phyloP scores from a whole-genome alignment of 768 basidiomycete species.

The Termitomyces sp. region DNA sequence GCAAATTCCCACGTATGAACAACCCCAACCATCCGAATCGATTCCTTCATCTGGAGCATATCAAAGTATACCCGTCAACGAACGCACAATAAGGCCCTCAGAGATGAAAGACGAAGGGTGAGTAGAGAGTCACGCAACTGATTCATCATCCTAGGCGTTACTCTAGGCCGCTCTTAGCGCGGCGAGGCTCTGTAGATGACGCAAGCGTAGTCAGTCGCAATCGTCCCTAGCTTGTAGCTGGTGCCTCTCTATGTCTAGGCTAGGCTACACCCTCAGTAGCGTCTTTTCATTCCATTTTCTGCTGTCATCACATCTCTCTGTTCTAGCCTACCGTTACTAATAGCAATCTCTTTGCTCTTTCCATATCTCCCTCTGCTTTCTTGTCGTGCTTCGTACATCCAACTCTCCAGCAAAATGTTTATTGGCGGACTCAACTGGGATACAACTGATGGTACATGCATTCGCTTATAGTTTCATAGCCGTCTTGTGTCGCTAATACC shows the following conservation, averaged over 20 bases:
- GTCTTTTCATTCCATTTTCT: slow-evolving; percentile 52
- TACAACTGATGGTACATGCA: slow-evolving; percentile 90
- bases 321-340: slow-evolving; percentile 79
- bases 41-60: slow-evolving; percentile 32
- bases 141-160: slow-evolving; percentile 17
- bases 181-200: slow-evolving; percentile 35
- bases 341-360: slow-evolving; percentile 56
- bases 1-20: slow-evolving; percentile 76
- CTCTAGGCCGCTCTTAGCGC: slow-evolving; percentile 16
- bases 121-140: slow-evolving; percentile 37
- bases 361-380: slow-evolving; percentile 28
- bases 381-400: slow-evolving; percentile 14
- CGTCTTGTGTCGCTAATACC: slow-evolving; percentile 34
- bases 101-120: slow-evolving; percentile 99
- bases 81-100: slow-evolving; percentile 71
- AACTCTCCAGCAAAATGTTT: slow-evolving; percentile 90
- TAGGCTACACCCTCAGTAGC: slow-evolving; percentile 80
- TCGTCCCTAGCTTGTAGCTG: slow-evolving; percentile 66
- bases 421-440: slow-evolving; percentile 99
- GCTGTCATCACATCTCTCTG: slow-evolving; percentile 52
- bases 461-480: slow-evolving; percentile 24
- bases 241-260: slow-evolving; percentile 65
- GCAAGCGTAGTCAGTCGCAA: slow-evolving; percentile 55
- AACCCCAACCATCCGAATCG: slow-evolving; percentile 41
- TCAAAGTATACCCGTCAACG: slow-evolving; percentile 38